Percentiles rank a stretch among this genome's conserved stretches.
Evolutionary conservation across 176 grass and related monocot genomes (phyloP).

Genomic region (Echinochloa phyllopogon): DNA sequence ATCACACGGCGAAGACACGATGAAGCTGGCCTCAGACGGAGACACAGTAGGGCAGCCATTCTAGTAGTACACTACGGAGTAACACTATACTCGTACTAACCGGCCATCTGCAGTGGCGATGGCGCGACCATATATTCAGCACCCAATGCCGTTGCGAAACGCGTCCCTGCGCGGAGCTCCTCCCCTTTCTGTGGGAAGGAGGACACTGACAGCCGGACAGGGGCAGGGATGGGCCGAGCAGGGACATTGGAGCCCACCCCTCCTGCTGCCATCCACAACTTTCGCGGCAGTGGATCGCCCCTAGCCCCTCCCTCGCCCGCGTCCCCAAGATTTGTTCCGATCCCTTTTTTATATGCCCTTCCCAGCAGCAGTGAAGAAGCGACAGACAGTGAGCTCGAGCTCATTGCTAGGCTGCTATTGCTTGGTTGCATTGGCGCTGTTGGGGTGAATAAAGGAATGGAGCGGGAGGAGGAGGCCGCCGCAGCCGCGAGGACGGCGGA

Average conservation of each 20-base stretch:
- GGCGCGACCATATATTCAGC: neutral
- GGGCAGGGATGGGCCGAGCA: neutral
- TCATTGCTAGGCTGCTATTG: neutral
- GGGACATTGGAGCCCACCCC: conserved; percentile 10
- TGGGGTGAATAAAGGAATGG: neutral
- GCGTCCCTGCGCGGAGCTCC: neutral
- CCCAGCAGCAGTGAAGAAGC: neutral
- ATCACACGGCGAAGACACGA: too few species aligned
- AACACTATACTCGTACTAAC: too few species aligned
- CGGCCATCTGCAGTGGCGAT: neutral
- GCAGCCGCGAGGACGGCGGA: neutral
- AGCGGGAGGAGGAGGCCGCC: neutral
- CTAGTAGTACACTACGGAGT: too few species aligned
- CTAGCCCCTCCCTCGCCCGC: neutral
- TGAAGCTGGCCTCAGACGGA: too few species aligned
- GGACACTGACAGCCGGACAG: neutral
- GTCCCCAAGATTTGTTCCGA: neutral
- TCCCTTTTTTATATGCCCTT: neutral
- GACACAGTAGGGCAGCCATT: too few species aligned
- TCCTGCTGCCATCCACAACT: conserved; percentile 11
- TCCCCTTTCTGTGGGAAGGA: neutral
- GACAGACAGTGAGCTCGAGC: neutral
- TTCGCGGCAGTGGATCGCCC: neutral
- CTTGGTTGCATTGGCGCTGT: neutral
- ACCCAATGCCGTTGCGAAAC: neutral